A percentile compares a stretch with the other conserved stretches of the same genome.
Evolutionary conservation across 768 basidiomycete species (phyloP).

Genomic region (Gymnopilus dilepis): DNA sequence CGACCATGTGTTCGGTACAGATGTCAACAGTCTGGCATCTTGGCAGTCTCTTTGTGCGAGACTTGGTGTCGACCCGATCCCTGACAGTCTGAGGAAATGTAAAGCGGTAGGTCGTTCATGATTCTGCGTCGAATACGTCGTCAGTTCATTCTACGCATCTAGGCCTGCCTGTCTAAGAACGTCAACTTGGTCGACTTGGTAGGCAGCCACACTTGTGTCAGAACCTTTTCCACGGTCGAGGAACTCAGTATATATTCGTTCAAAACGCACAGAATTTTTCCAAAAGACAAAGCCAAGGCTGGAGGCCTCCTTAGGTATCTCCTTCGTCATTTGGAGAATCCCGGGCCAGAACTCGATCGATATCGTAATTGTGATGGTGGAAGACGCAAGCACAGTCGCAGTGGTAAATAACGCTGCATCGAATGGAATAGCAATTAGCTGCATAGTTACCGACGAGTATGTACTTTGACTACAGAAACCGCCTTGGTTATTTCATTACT

Average conservation of each 20-base stretch:
- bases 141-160: not conserved
- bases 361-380: too few species aligned
- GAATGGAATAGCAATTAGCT: too few species aligned
- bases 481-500: too few species aligned
- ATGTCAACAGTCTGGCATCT: slow-evolving; percentile 30
- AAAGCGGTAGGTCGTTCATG: slow-evolving; percentile 25
- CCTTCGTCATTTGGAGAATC: slow-evolving; percentile 29
- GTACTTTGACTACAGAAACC: too few species aligned
- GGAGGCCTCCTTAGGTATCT: slow-evolving; percentile 36
- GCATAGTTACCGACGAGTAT: too few species aligned
- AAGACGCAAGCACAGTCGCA: too few species aligned
- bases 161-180: slow-evolving; percentile 35
- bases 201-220: slow-evolving; percentile 23
- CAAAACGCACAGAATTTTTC: slow-evolving; percentile 33
- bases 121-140: not conserved
- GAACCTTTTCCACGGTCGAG: slow-evolving; percentile 28
- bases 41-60: slow-evolving; percentile 34
- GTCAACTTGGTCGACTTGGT: slow-evolving; percentile 46
- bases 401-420: too few species aligned
- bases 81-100: slow-evolving; percentile 30
- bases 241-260: slow-evolving; percentile 37
- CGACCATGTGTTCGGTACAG: slow-evolving; percentile 36
- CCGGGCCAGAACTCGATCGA: not conserved
- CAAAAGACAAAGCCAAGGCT: slow-evolving; percentile 30
- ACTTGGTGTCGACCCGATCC: slow-evolving; percentile 33